Conservation (phyloP, 2,329 filamentous ascomycete genomes). For the Ophidiomyces ophidiicola region DNA sequence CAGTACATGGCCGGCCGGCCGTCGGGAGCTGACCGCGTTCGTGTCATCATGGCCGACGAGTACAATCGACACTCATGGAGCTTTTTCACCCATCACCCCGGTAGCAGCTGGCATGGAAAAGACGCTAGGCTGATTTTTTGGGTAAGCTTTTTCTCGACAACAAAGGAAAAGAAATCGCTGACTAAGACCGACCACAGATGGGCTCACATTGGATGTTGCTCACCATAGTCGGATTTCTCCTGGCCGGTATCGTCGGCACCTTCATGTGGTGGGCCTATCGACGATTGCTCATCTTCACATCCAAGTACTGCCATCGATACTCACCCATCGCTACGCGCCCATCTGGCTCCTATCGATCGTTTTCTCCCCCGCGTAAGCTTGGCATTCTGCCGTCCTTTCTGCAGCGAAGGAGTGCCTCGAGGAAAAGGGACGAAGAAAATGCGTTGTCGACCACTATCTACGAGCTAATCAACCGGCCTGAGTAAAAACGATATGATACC, state of each 20-base stretch:
- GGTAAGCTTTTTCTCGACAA: slow-evolving; percentile 27
- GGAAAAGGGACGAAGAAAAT: slow-evolving; percentile 30
- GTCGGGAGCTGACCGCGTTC: slow-evolving; percentile 41
- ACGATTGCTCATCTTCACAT: slow-evolving; percentile 32
- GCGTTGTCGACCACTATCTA: slow-evolving; percentile 27
- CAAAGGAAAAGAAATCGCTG: not conserved
- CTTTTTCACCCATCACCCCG: slow-evolving; percentile 56
- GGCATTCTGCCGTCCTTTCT: slow-evolving; percentile 26
- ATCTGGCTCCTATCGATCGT: slow-evolving; percentile 15
- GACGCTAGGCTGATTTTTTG: slow-evolving; percentile 55
- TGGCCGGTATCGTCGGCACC: slow-evolving; percentile 38
- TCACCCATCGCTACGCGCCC: slow-evolving; percentile 18
- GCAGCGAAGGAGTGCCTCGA: slow-evolving; percentile 29
- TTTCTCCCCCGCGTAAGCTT: slow-evolving; percentile 28
- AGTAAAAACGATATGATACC: slow-evolving; percentile 3
- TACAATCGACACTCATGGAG: slow-evolving; percentile 58
- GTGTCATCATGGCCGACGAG: slow-evolving; percentile 57
- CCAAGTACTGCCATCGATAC: slow-evolving; percentile 32
- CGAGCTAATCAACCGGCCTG: slow-evolving; percentile 21
- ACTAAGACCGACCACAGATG: slow-evolving; percentile 30
- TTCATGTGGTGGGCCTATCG: slow-evolving; percentile 41
- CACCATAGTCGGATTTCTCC: slow-evolving; percentile 40
- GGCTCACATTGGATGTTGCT: slow-evolving; percentile 46
- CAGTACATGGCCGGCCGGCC: slow-evolving; percentile 49
- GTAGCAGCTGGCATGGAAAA: slow-evolving; percentile 53